Base-by-base conservation (phyloP, 1,284 basidiomycete species). In the Filobasidium uniguttulatum region DNA sequence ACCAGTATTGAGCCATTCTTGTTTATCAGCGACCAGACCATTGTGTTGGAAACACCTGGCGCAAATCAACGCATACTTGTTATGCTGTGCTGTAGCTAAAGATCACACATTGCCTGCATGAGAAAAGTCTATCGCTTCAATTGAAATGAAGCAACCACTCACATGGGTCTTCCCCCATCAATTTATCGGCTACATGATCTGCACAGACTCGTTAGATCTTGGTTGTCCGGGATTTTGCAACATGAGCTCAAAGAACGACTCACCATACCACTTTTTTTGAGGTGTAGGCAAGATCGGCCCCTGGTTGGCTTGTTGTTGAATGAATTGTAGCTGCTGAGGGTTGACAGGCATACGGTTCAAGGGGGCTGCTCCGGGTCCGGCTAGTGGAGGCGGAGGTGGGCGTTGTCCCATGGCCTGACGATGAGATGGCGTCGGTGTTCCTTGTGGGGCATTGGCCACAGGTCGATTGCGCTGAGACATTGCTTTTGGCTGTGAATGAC, bases 31-130 rank as follows among this genome's bases (percentile, higher is more conserved):
- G 3, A 93, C 85, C 8, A 99, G 75, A 0, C 93, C 93, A 61
- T 98, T 98, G 69, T 98, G 93, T 14, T 80, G 72, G 62, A 88
- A 93, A 65, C 93, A 98, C 58, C 82, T 82, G 53, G 81, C 80
- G 68, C 93, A 99, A 36, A 99, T 94, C 50, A 98, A 76, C 1
- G 93, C 94, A 61, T 91, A 98, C 53, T 85, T 81, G 56, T 66
- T 72, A 52, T 65, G 60, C 20, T 65, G 61, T 3, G 66, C 62
- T 49, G 71, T 69, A 29, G 65, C 62, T 63, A 55, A 25, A 53
- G 36, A 28, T 55, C 43, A 34, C 53, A 48, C 8, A 50, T 55
- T 25, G 44, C 31, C 19, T 25, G 75, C 76, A 22, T 20, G 20
- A n/a, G n/a, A n/a, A n/a, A n/a, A n/a, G n/a, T n/a, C 8, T 75